phyloP scores from a whole-genome alignment of 2,329 filamentous ascomycete species.

The Monosporascus sp. region DNA sequence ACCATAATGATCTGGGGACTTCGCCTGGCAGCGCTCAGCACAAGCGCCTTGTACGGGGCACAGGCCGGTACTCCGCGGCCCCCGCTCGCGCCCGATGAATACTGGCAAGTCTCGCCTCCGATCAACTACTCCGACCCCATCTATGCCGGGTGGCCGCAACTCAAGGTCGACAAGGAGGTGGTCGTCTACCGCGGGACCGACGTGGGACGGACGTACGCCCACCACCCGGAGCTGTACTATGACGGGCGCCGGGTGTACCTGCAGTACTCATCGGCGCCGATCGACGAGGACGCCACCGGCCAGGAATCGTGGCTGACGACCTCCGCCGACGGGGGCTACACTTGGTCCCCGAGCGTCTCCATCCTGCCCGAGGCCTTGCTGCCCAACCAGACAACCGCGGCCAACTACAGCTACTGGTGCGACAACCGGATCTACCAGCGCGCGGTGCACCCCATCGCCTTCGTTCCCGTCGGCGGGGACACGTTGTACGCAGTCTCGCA shows the following conservation, averaged over 20 bases:
- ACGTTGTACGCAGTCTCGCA: conserved; percentile 13
- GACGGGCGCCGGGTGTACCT: conserved; percentile 12
- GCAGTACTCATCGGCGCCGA: conserved; percentile 15
- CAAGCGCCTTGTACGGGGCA: neutral
- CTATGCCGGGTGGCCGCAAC: conserved; percentile 20
- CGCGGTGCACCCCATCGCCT: conserved; percentile 4
- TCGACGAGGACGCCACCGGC: conserved; percentile 23
- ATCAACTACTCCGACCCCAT: conserved; percentile 17
- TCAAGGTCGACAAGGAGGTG: conserved; percentile 11
- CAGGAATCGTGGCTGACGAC: conserved; percentile 18
- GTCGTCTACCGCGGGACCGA: conserved; percentile 16
- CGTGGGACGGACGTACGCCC: conserved; percentile 17
- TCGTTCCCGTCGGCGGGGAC: conserved; percentile 1
- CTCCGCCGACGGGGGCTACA: conserved; percentile 13
- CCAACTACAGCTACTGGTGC: conserved; percentile 20
- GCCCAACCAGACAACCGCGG: conserved; percentile 16
- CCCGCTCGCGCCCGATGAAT: neutral
- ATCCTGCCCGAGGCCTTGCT: conserved; percentile 18
- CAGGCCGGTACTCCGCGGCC: neutral
- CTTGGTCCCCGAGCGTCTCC: conserved; percentile 10
- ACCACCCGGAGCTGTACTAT: conserved; percentile 18
- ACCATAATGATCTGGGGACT: neutral
- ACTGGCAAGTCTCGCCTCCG: conserved; percentile 14
- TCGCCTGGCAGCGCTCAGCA: neutral
- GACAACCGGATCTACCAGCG: conserved; percentile 15